Evolutionary conservation across 805 yeast genomes (phyloP).

Genomic region (Aciculoconidium aculeatum): DNA sequence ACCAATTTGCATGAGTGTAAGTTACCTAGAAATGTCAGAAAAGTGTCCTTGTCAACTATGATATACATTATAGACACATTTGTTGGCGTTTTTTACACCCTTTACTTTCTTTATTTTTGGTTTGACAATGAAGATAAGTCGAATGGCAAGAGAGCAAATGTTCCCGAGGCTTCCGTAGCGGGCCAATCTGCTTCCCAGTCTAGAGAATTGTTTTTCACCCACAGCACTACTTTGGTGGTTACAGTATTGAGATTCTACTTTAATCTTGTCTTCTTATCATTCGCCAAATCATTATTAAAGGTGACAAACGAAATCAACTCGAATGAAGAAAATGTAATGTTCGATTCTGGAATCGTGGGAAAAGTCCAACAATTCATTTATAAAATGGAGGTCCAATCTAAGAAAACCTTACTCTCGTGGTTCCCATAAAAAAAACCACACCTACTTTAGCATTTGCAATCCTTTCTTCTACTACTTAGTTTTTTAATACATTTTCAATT

Average conservation of each 20-base stretch:
- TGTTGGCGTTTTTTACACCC: conserved; percentile 60
- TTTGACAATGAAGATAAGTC: conserved; percentile 42
- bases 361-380: conserved; percentile 4
- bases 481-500: too few relatives aligned
- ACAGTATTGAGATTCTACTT: conserved; percentile 52
- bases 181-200: conserved; percentile 61
- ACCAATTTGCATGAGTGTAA: conserved; percentile 16
- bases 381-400: conserved; percentile 5
- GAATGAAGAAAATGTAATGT: conserved; percentile 7
- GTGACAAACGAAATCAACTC: conserved; percentile 18
- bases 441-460: too few relatives aligned
- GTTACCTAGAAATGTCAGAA: conserved; percentile 50
- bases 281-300: conserved; percentile 50
- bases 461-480: too few relatives aligned
- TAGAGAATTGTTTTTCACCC: conserved; percentile 51
- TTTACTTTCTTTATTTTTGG: conserved; percentile 75
- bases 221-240: conserved; percentile 43
- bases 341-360: conserved; percentile 2
- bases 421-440: too few relatives aligned
- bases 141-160: conserved; percentile 1
- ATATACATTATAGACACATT: conserved; percentile 64
- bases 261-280: conserved; percentile 52
- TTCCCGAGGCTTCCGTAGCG: conserved; percentile 16
- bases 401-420: conserved; percentile 1
- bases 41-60: conserved; percentile 57